phyloP scores from a whole-genome alignment of 352 stramenopile species.

The Globisporangium splendens region DNA sequence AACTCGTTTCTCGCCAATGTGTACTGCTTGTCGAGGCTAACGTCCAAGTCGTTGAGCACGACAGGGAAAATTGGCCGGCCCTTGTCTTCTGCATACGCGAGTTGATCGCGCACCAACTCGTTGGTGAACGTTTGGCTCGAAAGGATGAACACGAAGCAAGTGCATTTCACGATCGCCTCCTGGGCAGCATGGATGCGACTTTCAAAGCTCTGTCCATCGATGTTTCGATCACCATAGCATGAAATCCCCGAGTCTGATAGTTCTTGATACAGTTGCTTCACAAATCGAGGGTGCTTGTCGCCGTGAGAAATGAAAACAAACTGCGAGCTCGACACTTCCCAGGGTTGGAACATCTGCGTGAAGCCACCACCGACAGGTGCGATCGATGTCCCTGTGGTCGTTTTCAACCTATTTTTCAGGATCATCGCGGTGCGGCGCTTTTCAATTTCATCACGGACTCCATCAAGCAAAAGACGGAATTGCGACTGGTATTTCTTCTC shows the following conservation, averaged over 20 bases:
- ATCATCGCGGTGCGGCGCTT: constrained; percentile 54
- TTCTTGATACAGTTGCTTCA: constrained; percentile 60
- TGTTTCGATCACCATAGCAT: constrained; percentile 67
- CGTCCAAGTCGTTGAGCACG: constrained; percentile 68
- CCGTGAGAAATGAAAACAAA: constrained; percentile 85
- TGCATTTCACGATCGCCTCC: constrained; percentile 76
- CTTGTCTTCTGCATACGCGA: constrained; percentile 85
- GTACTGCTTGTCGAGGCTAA: constrained; percentile 78
- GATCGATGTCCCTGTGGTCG: constrained; percentile 28
- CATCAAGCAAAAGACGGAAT: constrained; percentile 74
- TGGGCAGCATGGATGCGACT: constrained; percentile 73
- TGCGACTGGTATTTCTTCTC: constrained; percentile 66
- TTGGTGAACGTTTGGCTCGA: constrained; percentile 67
- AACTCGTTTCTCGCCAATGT: constrained; percentile 75
- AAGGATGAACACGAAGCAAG: constrained; percentile 74
- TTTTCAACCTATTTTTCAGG: constrained; percentile 32
- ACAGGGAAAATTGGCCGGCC: constrained; percentile 76
- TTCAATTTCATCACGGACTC: constrained; percentile 81
- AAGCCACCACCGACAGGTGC: constrained; percentile 27
- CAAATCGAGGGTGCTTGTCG: constrained; percentile 68
- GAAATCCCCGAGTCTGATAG: constrained; percentile 45
- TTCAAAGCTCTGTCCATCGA: constrained; percentile 60
- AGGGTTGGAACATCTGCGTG: constrained; percentile 58
- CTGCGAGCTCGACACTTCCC: constrained; percentile 40
- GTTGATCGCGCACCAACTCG: constrained; percentile 76